Base-by-base conservation (phyloP, 345 rosid species). In the Bruguiera gymnorhiza region DNA sequence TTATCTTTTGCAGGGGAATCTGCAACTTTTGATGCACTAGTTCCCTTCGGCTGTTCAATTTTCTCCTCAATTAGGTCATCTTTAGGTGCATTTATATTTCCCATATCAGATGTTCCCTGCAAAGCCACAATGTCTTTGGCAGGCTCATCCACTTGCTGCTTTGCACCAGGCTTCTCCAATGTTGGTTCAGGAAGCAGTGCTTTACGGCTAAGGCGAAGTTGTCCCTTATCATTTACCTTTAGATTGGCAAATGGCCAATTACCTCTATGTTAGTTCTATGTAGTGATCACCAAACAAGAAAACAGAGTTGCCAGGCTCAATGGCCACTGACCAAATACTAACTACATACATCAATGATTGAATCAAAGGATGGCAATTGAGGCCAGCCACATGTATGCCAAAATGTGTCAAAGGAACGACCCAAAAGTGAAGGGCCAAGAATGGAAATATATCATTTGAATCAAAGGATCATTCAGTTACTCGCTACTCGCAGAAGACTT, bases 191-290 rank as follows among this genome's bases (percentile, higher is more conserved):
- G 94, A 77, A 90, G 92, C 63, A 95, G 82, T 36, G 97, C 96
- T 62, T 80, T 79, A 43, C 89, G 96, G 77, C 99, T 95, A 58
- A 92, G 92, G 50, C 97, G 91, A 73, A 95, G 96, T 76, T 95
- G 99, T 65, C 99, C 99, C 76, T 95, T 95, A 62, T 83, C 92
- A 70, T 92, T 92, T 72, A 95, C 86, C 98, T 94, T 86, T 32
- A 76, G 73, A 56, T 21, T 56, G 26, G 60, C 11, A 21, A 27
- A 56, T 3, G 9, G 29, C 9, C 60, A 56, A 24, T 21, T 21
- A 10, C 60, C 31, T 56, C 60, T 24, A 26, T 13, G 18, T 56
- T 56, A 56, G 60, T 56, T 56, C 3, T 21, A 56, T 56, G 16
- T 24, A 27, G 60, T 56, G 50, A 43, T 43, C 16, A 43, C 16